Evolutionary conservation across 805 yeast species (phyloP).

Genomic region (Danielozyma ontarioensis): DNA sequence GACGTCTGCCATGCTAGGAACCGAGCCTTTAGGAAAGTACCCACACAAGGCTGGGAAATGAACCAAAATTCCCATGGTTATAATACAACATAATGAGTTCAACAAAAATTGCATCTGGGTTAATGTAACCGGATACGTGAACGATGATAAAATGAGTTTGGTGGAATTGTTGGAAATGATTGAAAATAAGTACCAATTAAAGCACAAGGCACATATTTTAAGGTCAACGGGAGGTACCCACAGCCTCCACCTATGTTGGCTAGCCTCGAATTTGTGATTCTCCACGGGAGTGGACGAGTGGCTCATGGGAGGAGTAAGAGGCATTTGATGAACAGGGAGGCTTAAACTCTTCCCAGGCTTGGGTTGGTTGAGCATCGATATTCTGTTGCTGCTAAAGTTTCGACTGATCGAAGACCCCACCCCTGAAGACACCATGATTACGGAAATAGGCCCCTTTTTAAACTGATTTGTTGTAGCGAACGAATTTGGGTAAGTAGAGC

Average conservation of each 20-base stretch:
- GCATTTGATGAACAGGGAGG: conserved; percentile 13
- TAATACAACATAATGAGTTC: conserved; percentile 58
- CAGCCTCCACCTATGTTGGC: not conserved
- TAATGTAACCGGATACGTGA: conserved; percentile 79
- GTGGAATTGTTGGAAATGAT: conserved; percentile 80
- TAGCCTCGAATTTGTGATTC: conserved; percentile 1
- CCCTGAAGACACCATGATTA: not conserved
- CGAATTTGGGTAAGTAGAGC: not conserved
- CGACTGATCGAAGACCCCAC: conserved; percentile 3
- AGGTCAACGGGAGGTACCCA: conserved; percentile 26
- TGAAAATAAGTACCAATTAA: conserved; percentile 74
- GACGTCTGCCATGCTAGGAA: conserved; percentile 16
- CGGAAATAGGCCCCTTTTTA: not conserved
- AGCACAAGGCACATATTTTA: conserved; percentile 44
- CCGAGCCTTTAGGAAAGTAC: conserved; percentile 10
- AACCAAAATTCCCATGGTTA: conserved; percentile 35
- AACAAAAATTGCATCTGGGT: conserved; percentile 83
- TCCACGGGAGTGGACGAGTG: conserved; percentile 28
- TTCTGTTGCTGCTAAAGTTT: conserved; percentile 2
- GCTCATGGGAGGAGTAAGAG: conserved; percentile 32
- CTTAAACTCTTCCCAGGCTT: conserved; percentile 11
- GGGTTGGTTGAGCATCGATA: conserved; percentile 6
- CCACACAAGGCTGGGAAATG: conserved; percentile 15
- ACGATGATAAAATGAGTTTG: conserved; percentile 65
- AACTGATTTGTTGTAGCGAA: too few species aligned